Percentiles rank a stretch among this genome's conserved stretches.
phyloP scores from a whole-genome alignment of 1,139 yeast species.

The Scheffersomyces illinoinensis region DNA sequence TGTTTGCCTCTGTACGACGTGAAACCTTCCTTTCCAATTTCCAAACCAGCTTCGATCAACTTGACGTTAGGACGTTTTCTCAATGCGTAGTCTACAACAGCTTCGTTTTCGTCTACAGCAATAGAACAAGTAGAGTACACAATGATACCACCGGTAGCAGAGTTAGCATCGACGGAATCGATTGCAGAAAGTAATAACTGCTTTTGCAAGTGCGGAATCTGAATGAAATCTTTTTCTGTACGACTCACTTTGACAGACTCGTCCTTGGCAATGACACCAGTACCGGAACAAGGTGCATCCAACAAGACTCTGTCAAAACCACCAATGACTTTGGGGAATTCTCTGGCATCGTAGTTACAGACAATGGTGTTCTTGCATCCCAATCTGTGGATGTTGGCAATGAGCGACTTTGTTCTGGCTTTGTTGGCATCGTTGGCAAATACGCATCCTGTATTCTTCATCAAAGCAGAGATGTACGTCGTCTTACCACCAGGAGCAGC shows the following conservation, averaged over 20 bases:
- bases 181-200: constrained; percentile 92
- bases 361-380: constrained; percentile 97
- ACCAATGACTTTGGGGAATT: constrained; percentile 96
- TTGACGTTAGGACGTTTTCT: constrained; percentile 96
- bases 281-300: constrained; percentile 99
- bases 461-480: constrained; percentile 90
- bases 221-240: constrained; percentile 94
- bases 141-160: constrained; percentile 89
- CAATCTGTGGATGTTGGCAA: constrained; percentile 95
- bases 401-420: constrained; percentile 91
- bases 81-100: constrained; percentile 97
- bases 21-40: constrained; percentile 95
- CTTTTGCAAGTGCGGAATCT: constrained; percentile 94
- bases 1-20: constrained; percentile 91
- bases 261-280: constrained; percentile 98
- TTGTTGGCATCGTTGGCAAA: constrained; percentile 98
- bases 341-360: constrained; percentile 97
- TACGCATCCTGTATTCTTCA: constrained; percentile 97
- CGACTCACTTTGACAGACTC: constrained; percentile 91
- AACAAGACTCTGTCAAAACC: constrained; percentile 93
- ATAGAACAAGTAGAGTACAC: constrained; percentile 98
- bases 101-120: constrained; percentile 97
- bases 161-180: constrained; percentile 93
- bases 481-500: constrained; percentile 99
- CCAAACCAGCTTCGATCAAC: constrained; percentile 90